Conservation (phyloP, 129 eudicot genomes). For the Pittosporum tobira region DNA sequence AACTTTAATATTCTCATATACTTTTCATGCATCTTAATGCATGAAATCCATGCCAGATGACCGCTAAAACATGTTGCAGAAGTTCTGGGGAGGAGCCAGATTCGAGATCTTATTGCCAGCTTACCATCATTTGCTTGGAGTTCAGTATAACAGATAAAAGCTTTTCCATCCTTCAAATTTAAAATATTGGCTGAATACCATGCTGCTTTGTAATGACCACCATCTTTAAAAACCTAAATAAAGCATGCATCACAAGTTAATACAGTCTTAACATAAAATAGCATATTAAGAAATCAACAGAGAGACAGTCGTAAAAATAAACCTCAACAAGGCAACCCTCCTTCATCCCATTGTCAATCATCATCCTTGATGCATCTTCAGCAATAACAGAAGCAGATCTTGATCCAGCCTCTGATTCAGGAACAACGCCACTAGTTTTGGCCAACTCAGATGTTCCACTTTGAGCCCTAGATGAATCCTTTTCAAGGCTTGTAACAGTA, state of each 20-base stretch:
- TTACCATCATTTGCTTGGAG: conserved; percentile 68
- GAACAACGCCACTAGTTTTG: conserved; percentile 22
- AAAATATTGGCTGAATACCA: conserved; percentile 74
- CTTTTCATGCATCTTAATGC: too few species aligned
- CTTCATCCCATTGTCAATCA: conserved; percentile 31
- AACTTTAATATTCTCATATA: too few species aligned
- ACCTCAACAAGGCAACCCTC: conserved; percentile 87
- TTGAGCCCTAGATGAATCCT: conserved; percentile 15
- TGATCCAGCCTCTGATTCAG: conserved; percentile 25
- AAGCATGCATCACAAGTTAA: conserved; percentile 8
- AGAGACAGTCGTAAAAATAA: too few species aligned
- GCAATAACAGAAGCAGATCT: conserved; percentile 18
- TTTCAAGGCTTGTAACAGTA: conserved; percentile 21
- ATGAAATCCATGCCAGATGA: too few species aligned
- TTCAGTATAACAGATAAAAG: conserved; percentile 52
- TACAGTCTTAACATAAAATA: conserved; percentile 5
- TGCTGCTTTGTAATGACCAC: conserved; percentile 38
- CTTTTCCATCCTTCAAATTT: conserved; percentile 56
- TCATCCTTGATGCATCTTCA: conserved; percentile 17
- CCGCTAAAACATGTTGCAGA: too few species aligned
- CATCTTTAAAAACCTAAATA: conserved; percentile 67
- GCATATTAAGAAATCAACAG: background rate
- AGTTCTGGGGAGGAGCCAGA: too few species aligned
- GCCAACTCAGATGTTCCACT: conserved; percentile 22
- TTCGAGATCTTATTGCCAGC: too few species aligned